Evolutionary conservation across 345 rosid genomes (phyloP).

Genomic region (Dimocarpus longan): DNA sequence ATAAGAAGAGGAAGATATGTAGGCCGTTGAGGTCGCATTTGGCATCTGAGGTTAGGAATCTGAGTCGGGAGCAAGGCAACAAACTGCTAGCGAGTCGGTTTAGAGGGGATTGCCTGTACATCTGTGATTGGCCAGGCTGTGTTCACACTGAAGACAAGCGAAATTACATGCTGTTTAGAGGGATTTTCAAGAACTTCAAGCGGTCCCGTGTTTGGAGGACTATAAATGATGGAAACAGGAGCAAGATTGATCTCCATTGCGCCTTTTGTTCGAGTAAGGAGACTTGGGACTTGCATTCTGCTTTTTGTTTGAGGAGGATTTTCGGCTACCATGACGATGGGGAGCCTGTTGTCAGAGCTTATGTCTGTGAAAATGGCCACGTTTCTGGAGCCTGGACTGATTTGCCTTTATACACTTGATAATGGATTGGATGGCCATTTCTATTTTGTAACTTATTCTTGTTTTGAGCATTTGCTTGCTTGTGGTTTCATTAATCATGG

Average conservation of each 20-base stretch:
- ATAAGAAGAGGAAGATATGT: constrained; percentile 53
- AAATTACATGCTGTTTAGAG: constrained; percentile 88
- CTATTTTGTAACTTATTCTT: neutral
- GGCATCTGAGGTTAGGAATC: constrained; percentile 72
- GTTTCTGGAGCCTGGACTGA: constrained; percentile 96
- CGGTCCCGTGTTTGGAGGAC: constrained; percentile 85
- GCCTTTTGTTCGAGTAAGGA: constrained; percentile 76
- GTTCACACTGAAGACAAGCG: constrained; percentile 80
- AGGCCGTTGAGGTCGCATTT: constrained; percentile 63
- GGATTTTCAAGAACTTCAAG: constrained; percentile 88
- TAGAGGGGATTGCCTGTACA: constrained; percentile 78
- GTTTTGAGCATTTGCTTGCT: neutral
- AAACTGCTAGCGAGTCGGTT: constrained; percentile 90
- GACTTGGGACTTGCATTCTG: constrained; percentile 90
- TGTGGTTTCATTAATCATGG: neutral
- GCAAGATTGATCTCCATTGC: constrained; percentile 65
- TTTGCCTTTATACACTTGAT: constrained; percentile 68
- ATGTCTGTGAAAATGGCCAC: constrained; percentile 95
- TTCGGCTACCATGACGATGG: constrained; percentile 92
- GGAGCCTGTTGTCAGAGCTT: constrained; percentile 94
- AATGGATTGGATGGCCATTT: too few relatives aligned
- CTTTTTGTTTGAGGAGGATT: constrained; percentile 81
- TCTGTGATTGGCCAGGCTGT: constrained; percentile 96
- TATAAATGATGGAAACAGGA: constrained; percentile 64
- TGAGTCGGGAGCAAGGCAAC: constrained; percentile 86